Conservation (phyloP, 208 protist species). For the Wallacemonas sp. region DNA sequence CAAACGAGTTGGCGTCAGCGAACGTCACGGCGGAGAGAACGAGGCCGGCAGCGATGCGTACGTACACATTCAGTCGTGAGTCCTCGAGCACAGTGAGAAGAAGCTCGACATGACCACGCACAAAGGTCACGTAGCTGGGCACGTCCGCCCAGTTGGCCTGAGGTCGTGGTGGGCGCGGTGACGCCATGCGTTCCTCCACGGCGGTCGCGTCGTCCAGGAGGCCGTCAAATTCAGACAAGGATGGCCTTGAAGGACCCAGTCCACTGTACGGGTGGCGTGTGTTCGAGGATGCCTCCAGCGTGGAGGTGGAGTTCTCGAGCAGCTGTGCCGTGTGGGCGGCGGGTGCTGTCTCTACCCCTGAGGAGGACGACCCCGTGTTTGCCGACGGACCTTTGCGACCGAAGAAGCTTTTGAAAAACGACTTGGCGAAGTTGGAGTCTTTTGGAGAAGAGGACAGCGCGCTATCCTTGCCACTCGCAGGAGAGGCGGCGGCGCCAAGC, state of each 20-base stretch:
- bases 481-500: background rate
- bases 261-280: background rate
- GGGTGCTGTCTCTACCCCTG: no score
- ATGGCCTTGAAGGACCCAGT: background rate
- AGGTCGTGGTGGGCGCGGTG: background rate
- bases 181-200: background rate
- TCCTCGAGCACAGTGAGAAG: conserved; percentile 38
- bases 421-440: conserved; percentile 45
- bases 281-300: background rate
- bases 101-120: conserved; percentile 35
- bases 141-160: conserved; percentile 47
- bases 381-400: conserved; percentile 15
- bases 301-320: conserved; percentile 5
- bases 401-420: conserved; percentile 61
- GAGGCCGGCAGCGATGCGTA: conserved; percentile 40
- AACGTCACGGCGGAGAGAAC: conserved; percentile 50
- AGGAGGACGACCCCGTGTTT: conserved; percentile 2
- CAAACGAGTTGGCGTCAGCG: conserved; percentile 46
- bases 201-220: background rate
- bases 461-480: background rate
- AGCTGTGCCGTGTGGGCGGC: background rate
- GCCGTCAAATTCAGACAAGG: background rate
- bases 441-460: conserved; percentile 1
- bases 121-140: conserved; percentile 50
- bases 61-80: conserved; percentile 28